phyloP scores from a whole-genome alignment of 2,329 filamentous ascomycete species.

The Aciculosporium take region DNA sequence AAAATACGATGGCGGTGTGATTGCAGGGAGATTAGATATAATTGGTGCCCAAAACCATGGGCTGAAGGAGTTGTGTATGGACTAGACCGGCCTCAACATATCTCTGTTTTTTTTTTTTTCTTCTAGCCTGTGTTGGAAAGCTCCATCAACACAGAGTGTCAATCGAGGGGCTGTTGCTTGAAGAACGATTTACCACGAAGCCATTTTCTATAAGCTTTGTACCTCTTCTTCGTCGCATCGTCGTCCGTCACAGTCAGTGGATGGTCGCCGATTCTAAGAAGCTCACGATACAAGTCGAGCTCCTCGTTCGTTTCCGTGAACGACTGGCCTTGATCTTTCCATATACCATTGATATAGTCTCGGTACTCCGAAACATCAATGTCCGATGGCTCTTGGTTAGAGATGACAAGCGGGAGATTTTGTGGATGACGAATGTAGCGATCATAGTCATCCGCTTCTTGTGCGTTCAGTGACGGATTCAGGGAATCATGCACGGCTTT shows the following conservation, averaged over 20 bases:
- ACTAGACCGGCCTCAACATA: background rate
- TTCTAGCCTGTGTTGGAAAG: background rate
- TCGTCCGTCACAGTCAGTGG: constrained; percentile 78
- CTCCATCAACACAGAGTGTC: constrained; percentile 10
- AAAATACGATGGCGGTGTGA: background rate
- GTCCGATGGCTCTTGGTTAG: constrained; percentile 47
- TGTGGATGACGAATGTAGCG: constrained; percentile 83
- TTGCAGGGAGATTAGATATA: background rate
- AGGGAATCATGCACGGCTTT: constrained; percentile 76
- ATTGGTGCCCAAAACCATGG: background rate
- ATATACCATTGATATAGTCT: constrained; percentile 62
- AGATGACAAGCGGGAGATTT: constrained; percentile 70
- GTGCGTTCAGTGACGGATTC: constrained; percentile 62
- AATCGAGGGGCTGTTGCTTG: constrained; percentile 65
- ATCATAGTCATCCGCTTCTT: constrained; percentile 74
- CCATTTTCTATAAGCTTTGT: constrained; percentile 95
- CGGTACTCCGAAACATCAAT: constrained; percentile 54
- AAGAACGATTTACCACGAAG: constrained; percentile 88
- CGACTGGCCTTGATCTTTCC: constrained; percentile 44
- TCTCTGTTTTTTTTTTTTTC: background rate
- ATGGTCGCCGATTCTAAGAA: constrained; percentile 64
- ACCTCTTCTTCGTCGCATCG: constrained; percentile 81
- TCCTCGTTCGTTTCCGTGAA: constrained; percentile 34
- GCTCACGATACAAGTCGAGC: constrained; percentile 53
- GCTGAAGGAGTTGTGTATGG: background rate